A percentile compares a stretch with the other conserved stretches of the same genome.
Conservation (phyloP, 2,329 filamentous ascomycete genomes). For the Pestalotiopsis sp. region DNA sequence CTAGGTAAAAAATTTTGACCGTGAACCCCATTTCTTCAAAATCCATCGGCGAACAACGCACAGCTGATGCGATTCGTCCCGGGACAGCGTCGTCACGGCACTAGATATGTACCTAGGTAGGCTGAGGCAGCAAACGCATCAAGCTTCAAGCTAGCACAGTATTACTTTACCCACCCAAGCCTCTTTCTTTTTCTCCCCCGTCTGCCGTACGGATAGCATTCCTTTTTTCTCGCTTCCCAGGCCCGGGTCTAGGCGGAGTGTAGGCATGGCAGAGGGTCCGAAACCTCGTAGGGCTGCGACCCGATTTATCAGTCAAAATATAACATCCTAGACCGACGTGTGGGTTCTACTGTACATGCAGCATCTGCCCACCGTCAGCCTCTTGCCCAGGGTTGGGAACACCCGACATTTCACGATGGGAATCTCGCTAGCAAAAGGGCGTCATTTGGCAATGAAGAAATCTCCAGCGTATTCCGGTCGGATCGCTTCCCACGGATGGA, state of each 20-base stretch:
- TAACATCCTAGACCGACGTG: not conserved
- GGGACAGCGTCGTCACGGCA: too few species aligned
- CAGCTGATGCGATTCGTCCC: too few species aligned
- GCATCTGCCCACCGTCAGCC: not conserved
- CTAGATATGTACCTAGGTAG: too few species aligned
- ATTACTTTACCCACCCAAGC: too few species aligned
- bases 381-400: not conserved
- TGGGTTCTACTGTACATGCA: not conserved
- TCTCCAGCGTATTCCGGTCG: too few species aligned
- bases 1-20: not conserved
- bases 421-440: not conserved
- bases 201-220: not conserved
- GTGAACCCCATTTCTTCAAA: too few species aligned
- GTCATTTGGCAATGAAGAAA: too few species aligned
- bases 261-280: not conserved
- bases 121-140: too few species aligned
- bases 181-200: not conserved
- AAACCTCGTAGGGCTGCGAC: slow-evolving; percentile 9
- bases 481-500: not conserved
- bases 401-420: not conserved
- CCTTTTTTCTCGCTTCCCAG: not conserved
- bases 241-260: not conserved
- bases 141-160: too few species aligned
- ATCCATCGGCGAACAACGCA: too few species aligned
- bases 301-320: slow-evolving; percentile 1